Base-by-base conservation (phyloP, 805 yeast species). In the Ogataea corticis region DNA sequence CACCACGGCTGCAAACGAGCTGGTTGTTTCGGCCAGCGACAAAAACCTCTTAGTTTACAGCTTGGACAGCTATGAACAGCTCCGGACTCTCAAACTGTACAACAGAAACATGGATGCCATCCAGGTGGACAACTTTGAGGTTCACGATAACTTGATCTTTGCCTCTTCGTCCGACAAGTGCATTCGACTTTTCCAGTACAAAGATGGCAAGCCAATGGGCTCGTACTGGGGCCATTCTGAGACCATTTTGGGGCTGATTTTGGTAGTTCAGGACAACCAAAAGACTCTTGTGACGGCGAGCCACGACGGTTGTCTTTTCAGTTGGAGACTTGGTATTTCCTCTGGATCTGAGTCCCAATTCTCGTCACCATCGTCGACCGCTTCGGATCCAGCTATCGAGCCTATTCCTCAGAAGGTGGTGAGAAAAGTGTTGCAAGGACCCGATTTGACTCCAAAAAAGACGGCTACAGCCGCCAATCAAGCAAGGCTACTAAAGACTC, bases 221-320 rank as follows among this genome's bases (percentile, higher is more conserved):
- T 68, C 74, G 0, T 75, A 70, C 38, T 84, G 85, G 85, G 91
- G 79, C 0, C 83, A 77, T 51, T 72, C 82, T 0, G 81, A 82
- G 32, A 61, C 73, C 0, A 71, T 82, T 4, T 58, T 76, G 12
- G 75, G 78, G 0, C 45, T 83, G 15, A 49, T 62, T 7, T 43
- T 66, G 17, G 48, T 62, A 6, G 44, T 65, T 13, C 49, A 55
- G 3, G 46, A 45, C 2, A 34, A 37, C n/a, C n/a, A 33, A 12
- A 54, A 52, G 2, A 47, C 56, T 4, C 56, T 68, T 13, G 57
- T 76, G 1, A 70, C 82, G 0, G 66, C 77, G 13, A 73, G 82
- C 16, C 64, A 63, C 7, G 82, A 75, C 52, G 85, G 84, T 0
- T 79, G 84, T 56, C 56, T 79, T 41, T 78, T 80, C 48, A 59